Percentiles rank a stretch among this genome's conserved stretches.
Evolutionary conservation across 2,329 filamentous ascomycete genomes (phyloP).

Genomic region (Talaromyces sp.): DNA sequence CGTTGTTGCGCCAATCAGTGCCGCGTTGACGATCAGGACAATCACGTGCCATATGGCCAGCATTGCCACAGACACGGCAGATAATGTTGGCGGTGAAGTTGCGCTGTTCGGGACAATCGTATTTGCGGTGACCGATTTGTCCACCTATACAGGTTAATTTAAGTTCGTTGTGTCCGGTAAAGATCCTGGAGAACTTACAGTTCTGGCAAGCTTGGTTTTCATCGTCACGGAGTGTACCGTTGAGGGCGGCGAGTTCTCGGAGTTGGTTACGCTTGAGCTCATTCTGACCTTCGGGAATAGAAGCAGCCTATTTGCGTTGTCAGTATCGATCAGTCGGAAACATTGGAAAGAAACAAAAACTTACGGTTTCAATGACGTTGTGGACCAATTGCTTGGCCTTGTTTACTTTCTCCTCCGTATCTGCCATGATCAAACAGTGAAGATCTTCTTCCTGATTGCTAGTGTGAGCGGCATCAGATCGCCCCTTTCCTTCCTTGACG

Average conservation of each 20-base stretch:
- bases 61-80: slow-evolving; percentile 95
- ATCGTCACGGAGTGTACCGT: slow-evolving; percentile 97
- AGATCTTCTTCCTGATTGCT: slow-evolving; percentile 99
- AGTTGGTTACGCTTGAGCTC: slow-evolving; percentile 98
- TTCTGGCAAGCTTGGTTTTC: slow-evolving; percentile 99
- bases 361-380: slow-evolving; percentile 96
- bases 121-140: slow-evolving; percentile 97
- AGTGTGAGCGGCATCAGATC: slow-evolving; percentile 96
- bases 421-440: slow-evolving; percentile 98
- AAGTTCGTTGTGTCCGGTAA: not conserved
- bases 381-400: slow-evolving; percentile 98
- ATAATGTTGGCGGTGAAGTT: slow-evolving; percentile 99
- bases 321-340: slow-evolving; percentile 21
- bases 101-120: slow-evolving; percentile 94
- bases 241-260: slow-evolving; percentile 92
- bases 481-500: slow-evolving; percentile 98
- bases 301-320: slow-evolving; percentile 68
- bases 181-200: slow-evolving; percentile 51
- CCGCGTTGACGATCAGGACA: slow-evolving; percentile 93
- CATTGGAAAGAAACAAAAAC: slow-evolving; percentile 35
- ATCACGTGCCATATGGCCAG: slow-evolving; percentile 96
- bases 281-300: slow-evolving; percentile 97
- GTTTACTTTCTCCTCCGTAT: slow-evolving; percentile 98
- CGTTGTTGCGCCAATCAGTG: slow-evolving; percentile 82
- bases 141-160: slow-evolving; percentile 55